phyloP scores from a whole-genome alignment of 768 basidiomycete genomes.

The Xanthoconium stramineum region DNA sequence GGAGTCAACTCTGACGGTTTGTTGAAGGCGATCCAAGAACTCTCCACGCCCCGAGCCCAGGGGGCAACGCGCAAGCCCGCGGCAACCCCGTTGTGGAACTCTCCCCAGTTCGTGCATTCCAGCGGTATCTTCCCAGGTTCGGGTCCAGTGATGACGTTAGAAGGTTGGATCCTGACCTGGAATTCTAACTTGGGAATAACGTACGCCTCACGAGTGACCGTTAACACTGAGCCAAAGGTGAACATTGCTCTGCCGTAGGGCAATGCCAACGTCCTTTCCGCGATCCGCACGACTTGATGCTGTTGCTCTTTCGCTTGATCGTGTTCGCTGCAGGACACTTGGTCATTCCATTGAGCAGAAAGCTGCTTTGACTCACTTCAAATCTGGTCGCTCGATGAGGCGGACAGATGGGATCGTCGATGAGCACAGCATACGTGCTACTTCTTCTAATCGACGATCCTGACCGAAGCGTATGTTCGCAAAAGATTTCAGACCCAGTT shows the following conservation, averaged over 20 bases:
- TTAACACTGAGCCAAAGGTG: conserved; percentile 78
- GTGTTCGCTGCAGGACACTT: conserved; percentile 60
- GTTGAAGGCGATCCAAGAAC: conserved; percentile 96
- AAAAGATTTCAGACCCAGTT: conserved; percentile 69
- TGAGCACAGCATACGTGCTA: conserved; percentile 86
- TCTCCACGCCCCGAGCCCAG: conserved; percentile 72
- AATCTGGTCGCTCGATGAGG: conserved; percentile 62
- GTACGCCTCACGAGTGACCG: conserved; percentile 75
- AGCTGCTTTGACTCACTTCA: conserved; percentile 48
- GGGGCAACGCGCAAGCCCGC: conserved; percentile 84
- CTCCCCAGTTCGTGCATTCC: conserved; percentile 87
- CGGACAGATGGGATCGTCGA: conserved; percentile 65
- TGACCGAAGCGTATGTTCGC: conserved; percentile 85
- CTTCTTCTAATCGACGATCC: conserved; percentile 88
- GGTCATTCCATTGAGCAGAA: background rate
- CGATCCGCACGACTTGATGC: conserved; percentile 71
- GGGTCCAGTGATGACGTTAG: conserved; percentile 59
- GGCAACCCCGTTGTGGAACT: conserved; percentile 96
- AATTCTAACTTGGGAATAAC: conserved; percentile 78
- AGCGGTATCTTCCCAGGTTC: conserved; percentile 69
- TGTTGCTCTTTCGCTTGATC: conserved; percentile 88
- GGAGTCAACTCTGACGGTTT: conserved; percentile 87
- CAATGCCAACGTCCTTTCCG: conserved; percentile 85
- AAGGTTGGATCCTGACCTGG: conserved; percentile 68
- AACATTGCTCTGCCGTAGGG: conserved; percentile 91